phyloP scores from a whole-genome alignment of 2,329 filamentous ascomycete species.

The Phialophora expanda region DNA sequence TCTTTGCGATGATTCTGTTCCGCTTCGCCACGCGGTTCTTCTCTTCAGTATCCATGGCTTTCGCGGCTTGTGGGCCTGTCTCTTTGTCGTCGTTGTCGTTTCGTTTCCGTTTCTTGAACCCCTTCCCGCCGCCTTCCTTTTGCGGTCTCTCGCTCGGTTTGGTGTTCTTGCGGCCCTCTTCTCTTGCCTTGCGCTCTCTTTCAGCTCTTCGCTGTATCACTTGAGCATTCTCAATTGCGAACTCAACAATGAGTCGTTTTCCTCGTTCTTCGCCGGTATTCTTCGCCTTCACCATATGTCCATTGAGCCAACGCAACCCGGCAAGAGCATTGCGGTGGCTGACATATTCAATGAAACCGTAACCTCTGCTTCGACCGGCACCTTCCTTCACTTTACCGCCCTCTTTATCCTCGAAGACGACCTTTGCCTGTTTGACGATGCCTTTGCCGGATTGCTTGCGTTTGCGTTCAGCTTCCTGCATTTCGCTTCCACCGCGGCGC shows the following conservation, averaged over 20 bases:
- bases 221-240: constrained; percentile 96
- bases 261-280: constrained; percentile 68
- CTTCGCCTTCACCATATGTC: constrained; percentile 61
- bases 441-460: constrained; percentile 83
- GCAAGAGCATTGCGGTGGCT: constrained; percentile 93
- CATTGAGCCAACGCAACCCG: constrained; percentile 92
- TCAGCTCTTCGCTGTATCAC: constrained; percentile 81
- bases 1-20: constrained; percentile 83
- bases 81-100: constrained; percentile 21
- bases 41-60: constrained; percentile 42
- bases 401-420: constrained; percentile 82
- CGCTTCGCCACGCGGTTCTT: constrained; percentile 64
- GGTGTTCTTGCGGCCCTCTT: constrained; percentile 39
- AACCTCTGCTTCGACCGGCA: constrained; percentile 85
- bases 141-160: constrained; percentile 42
- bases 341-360: constrained; percentile 96
- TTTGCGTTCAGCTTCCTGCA: constrained; percentile 77
- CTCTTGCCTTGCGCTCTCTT: constrained; percentile 56
- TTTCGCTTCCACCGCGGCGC: constrained; percentile 76
- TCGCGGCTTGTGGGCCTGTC: constrained; percentile 10
- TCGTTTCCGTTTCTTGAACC: constrained; percentile 49
- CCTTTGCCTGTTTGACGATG: constrained; percentile 89
- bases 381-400: constrained; percentile 82
- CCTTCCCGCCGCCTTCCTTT: constrained; percentile 16
- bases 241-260: constrained; percentile 90